Percentiles rank a stretch among this genome's conserved stretches.
These are phyloP conservation scores for Purpureocillium takamizusanense DNA, from an alignment of 2,329 filamentous ascomycete genomes.

Conservation along the genomic window DNA sequence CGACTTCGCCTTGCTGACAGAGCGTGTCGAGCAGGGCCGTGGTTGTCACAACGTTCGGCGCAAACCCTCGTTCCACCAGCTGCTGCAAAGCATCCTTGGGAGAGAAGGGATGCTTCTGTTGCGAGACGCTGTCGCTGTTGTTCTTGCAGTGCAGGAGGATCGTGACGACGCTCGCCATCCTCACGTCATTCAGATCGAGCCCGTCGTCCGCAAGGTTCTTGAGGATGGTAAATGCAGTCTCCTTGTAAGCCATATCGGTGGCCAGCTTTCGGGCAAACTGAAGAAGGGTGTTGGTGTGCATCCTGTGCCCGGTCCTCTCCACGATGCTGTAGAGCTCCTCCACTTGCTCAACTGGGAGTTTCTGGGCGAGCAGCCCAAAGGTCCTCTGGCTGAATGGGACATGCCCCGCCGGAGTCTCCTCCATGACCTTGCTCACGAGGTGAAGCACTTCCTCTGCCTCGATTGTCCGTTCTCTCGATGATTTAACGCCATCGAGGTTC, in stretches of 20 bases:
- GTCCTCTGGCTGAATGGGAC: conserved; percentile 28
- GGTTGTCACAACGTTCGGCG: conserved; percentile 53
- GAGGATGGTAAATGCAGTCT: conserved; percentile 31
- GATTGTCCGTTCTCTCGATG: conserved; percentile 11
- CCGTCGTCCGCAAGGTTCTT: conserved; percentile 23
- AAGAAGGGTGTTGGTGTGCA: conserved; percentile 35
- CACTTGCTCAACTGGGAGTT: conserved; percentile 19
- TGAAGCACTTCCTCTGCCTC: conserved; percentile 21
- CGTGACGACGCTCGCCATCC: conserved; percentile 47
- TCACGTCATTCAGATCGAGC: conserved; percentile 35
- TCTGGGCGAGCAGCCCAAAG: conserved; percentile 22
- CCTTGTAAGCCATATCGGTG: conserved; percentile 27
- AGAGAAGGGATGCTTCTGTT: conserved; percentile 14
- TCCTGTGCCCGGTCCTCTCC: conserved; percentile 11
- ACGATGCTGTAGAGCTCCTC: conserved; percentile 27
- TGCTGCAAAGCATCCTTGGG: conserved; percentile 20
- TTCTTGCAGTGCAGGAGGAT: conserved; percentile 38
- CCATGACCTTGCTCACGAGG: conserved; percentile 18
- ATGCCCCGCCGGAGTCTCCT: conserved; percentile 17
- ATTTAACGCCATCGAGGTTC: conserved; percentile 8
- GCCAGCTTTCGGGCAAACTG: conserved; percentile 40
- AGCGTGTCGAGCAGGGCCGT: conserved; percentile 65
- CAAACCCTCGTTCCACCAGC: conserved; percentile 51
- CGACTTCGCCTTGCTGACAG: conserved; percentile 37
- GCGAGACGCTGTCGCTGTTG: conserved; percentile 9